These are phyloP conservation scores for Puccinia brachypodii DNA, from an alignment of 1,284 basidiomycete species.

Conservation along the genomic window DNA sequence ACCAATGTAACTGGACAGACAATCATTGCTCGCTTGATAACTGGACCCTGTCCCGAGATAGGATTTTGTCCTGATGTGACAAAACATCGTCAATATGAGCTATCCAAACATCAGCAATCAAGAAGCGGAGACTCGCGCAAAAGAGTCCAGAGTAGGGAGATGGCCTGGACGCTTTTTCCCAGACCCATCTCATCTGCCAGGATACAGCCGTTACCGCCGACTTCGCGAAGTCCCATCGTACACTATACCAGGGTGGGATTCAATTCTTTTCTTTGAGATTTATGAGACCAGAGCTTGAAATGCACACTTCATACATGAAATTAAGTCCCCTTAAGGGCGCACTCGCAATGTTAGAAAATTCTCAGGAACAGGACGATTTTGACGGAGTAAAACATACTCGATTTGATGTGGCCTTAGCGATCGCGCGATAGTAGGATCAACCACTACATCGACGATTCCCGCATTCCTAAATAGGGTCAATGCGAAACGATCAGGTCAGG, in stretches of 20 bases:
- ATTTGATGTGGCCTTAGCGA: constrained; percentile 84
- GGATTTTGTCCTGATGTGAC: constrained; percentile 41
- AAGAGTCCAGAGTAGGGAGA: constrained; percentile 81
- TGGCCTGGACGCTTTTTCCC: constrained; percentile 85
- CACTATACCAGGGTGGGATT: constrained; percentile 58
- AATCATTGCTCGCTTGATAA: constrained; percentile 70
- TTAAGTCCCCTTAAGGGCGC: constrained; percentile 55
- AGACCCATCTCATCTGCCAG: constrained; percentile 91
- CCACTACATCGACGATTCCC: constrained; percentile 75
- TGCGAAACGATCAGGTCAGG: constrained; percentile 33
- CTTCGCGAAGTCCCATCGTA: constrained; percentile 87
- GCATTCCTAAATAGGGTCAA: constrained; percentile 53
- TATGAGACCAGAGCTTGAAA: background rate
- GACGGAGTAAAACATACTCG: constrained; percentile 63
- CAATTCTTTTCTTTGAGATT: background rate
- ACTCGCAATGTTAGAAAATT: constrained; percentile 9
- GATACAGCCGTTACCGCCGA: constrained; percentile 82
- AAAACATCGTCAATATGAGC: background rate
- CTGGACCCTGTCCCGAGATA: constrained; percentile 56
- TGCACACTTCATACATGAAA: constrained; percentile 77
- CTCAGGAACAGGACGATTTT: constrained; percentile 51
- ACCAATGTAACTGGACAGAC: constrained; percentile 92
- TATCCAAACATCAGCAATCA: background rate
- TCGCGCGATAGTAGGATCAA: constrained; percentile 82
- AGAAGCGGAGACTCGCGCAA: constrained; percentile 65